Evolutionary conservation across 2,329 filamentous ascomycete genomes (phyloP).

Genomic region (Stagonosporopsis rhizophila): DNA sequence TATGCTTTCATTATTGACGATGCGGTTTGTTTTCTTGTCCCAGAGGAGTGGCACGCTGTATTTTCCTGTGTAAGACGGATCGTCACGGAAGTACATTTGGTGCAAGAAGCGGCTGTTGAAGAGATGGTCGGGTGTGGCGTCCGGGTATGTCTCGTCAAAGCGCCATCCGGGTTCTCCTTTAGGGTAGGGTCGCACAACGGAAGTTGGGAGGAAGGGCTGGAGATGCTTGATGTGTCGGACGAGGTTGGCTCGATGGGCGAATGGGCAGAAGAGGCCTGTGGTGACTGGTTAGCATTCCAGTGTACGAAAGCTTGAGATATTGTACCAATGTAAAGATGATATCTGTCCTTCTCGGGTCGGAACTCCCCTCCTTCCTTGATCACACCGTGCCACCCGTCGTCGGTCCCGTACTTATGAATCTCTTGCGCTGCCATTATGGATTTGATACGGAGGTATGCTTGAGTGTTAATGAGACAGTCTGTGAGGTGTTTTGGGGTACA

Average conservation of each 20-base stretch:
- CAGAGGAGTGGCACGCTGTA: conserved; percentile 69
- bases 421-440: conserved; percentile 16
- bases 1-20: conserved; percentile 68
- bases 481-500: neutral
- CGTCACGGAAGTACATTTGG: conserved; percentile 68
- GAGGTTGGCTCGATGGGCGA: conserved; percentile 67
- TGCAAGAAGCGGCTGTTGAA: conserved; percentile 66
- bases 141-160: conserved; percentile 65
- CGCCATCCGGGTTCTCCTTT: conserved; percentile 70
- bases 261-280: conserved; percentile 69
- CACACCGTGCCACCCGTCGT: conserved; percentile 61
- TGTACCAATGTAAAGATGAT: conserved; percentile 62
- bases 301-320: no score
- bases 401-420: conserved; percentile 49
- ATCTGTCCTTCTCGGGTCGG: conserved; percentile 59
- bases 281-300: neutral
- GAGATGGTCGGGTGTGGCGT: conserved; percentile 66
- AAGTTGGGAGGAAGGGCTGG: conserved; percentile 61
- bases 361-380: conserved; percentile 58
- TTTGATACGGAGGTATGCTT: neutral
- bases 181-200: conserved; percentile 69
- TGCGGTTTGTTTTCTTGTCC: conserved; percentile 63
- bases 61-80: conserved; percentile 65
- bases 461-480: neutral
- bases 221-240: conserved; percentile 66